Conservation (phyloP, 176 grass and related monocot species). For the Raddia guianensis region DNA sequence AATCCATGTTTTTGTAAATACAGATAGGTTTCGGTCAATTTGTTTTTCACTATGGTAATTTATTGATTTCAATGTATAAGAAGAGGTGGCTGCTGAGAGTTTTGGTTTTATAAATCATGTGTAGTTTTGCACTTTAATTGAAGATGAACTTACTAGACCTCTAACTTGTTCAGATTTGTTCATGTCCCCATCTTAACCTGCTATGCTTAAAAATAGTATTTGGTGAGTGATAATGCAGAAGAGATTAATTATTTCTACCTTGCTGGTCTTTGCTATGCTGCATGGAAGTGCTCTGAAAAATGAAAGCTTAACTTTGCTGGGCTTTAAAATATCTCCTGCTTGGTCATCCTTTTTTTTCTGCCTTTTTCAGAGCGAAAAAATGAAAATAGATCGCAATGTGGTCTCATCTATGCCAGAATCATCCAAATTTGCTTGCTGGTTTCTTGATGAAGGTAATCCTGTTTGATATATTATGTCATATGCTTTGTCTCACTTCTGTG, state of each 20-base stretch:
- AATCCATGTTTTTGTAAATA: conserved; percentile 19
- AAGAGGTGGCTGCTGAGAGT: neutral
- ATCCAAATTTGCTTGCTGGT: conserved; percentile 55
- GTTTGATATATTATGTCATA: conserved; percentile 5
- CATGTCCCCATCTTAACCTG: conserved; percentile 6
- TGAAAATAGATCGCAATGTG: too few relatives aligned
- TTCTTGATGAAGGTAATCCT: conserved; percentile 71
- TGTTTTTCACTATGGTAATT: neutral
- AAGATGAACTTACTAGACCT: neutral
- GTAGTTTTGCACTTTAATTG: conserved; percentile 9
- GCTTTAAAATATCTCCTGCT: conserved; percentile 36
- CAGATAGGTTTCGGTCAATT: neutral
- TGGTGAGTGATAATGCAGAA: conserved; percentile 5
- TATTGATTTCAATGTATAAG: neutral
- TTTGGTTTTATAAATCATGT: conserved; percentile 21
- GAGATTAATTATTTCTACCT: conserved; percentile 1
- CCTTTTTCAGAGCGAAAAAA: too few relatives aligned
- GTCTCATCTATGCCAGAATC: too few relatives aligned
- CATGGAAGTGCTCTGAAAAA: conserved; percentile 1
- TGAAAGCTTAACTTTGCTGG: neutral
- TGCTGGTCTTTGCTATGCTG: conserved; percentile 13
- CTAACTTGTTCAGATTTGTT: conserved; percentile 7
- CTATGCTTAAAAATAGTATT: conserved; percentile 35
- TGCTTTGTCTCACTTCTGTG: conserved; percentile 6
- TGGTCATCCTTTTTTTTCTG: neutral